These are phyloP conservation scores for Tanacetum coccineum DNA, from an alignment of 129 eudicot genomes.

Conservation along the genomic window DNA sequence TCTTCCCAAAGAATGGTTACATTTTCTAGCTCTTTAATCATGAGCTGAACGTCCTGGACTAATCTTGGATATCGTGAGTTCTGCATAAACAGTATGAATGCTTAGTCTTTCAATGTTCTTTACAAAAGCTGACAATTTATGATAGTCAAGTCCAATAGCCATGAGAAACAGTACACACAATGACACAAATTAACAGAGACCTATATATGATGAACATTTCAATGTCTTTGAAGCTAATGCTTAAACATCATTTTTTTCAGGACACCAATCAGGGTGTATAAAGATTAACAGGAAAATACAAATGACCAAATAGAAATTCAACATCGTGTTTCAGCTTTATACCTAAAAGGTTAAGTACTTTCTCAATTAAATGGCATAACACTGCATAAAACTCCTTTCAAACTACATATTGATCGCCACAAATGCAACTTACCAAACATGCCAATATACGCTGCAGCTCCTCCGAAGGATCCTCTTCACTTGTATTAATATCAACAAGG, in stretches of 20 bases:
- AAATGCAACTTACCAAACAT: slow-evolving; percentile 58
- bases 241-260: too few relatives aligned
- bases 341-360: slow-evolving; percentile 10
- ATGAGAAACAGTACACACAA: neutral
- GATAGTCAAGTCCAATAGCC: slow-evolving; percentile 12
- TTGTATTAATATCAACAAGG: slow-evolving; percentile 80
- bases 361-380: neutral
- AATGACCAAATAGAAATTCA: too few relatives aligned
- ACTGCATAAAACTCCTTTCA: slow-evolving; percentile 3
- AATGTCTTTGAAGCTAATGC: neutral
- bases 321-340: slow-evolving; percentile 1
- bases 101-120: slow-evolving; percentile 13
- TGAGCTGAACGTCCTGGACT: slow-evolving; percentile 85
- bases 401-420: neutral
- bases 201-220: neutral
- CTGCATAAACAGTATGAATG: slow-evolving; percentile 51
- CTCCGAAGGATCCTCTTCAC: slow-evolving; percentile 69
- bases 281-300: too few relatives aligned
- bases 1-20: slow-evolving; percentile 99
- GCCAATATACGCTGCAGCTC: slow-evolving; percentile 85
- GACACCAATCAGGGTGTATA: too few relatives aligned
- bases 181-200: neutral
- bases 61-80: slow-evolving; percentile 81
- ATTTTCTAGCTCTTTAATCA: slow-evolving; percentile 91
- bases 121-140: slow-evolving; percentile 14